Base-by-base conservation (phyloP, 495 filamentous ascomycete genomes). In the Chaetomium fimeti region DNA sequence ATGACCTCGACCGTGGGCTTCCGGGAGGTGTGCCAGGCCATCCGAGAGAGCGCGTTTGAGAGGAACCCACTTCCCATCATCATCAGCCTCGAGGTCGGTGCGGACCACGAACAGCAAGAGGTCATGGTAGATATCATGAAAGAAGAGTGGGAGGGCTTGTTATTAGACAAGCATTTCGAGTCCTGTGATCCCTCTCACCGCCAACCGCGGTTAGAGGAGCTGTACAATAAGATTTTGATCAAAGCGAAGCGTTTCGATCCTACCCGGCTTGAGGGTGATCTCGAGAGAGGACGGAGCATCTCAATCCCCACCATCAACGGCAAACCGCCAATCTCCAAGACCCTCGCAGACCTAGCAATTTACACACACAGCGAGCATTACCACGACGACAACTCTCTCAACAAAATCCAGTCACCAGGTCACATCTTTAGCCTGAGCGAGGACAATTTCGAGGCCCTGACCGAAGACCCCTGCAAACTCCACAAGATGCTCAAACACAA, bases 61-160 rank as follows among this genome's bases (percentile, higher is more conserved):
- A 83, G 77, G 2, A 82, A 77, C 65, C 84, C 89, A 40, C 79
- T 95, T 12, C 93, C 93, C 0, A 79, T 98, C 7, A 93, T 98
- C 48, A 82, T 97, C 65, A 95, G 91, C 70, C 79, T 98, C 5
- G 93, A 98, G 77, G 91, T 97, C 1, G 93, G 96, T 73, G 89
- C 90, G 11, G 84, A 86, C 52, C 74, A 81, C 1, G 86, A 89
- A 32, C 93, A 98, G 74, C 93, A 98, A 73, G 85, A 89, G 64
- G 83, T 86, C 29, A 96, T 97, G 89, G 92, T 96, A 0, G 82
- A 92, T 60, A 97, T 97, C 58, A 97, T 98, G 87, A 86, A 86
- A 62, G 85, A 95, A 62, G 87, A 88, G 48, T 98, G 91, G 91
- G 84, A 79, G 42, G 88, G 83, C 0, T 72, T 89, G 68, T 79